Base-by-base conservation (phyloP, 345 rosid species). In the Gynandropsis gynandra region DNA sequence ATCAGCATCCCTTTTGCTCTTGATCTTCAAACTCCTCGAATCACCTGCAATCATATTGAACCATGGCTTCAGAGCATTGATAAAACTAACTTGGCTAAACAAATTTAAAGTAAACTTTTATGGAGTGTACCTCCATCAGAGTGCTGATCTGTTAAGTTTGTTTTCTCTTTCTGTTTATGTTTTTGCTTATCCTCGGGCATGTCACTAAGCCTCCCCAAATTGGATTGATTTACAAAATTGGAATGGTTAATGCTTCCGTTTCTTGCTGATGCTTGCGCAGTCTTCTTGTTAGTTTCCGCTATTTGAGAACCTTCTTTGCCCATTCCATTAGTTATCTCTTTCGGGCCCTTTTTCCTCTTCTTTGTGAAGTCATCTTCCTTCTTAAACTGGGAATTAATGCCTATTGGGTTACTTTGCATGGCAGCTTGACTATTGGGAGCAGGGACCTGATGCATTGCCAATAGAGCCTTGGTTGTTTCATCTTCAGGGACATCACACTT, bases 381-480 rank as follows among this genome's bases (percentile, higher is more conserved):
- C 16, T 52, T 58, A 39, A 58, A 21, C 64, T 9, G 60, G 47
- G 56, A 50, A 31, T 59, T 66, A 40, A 9, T 34, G 41, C 56
- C 65, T 59, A 55, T 34, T 39, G 37, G 65, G 59, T 72, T 88
- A 56, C 64, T 56, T 39, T 56, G 82, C 54, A 63, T 54, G 36
- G 58, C 44, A 61, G 56, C 67, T 64, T 74, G 85, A 64, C 63
- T 64, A 45, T 74, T 72, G 34, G 67, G 74, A 56, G 44, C 57
- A 18, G 78, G 80, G 55, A 40, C 64, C 41, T 63, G 79, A 64
- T 41, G 63, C 75, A 56, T 52, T 18, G 75, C 84, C 18, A 64
- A 45, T 40, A 77, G 63, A 39, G 98, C 95, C 56, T 61, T 74
- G 8, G 79, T 85, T 14, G 97, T 88, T 68, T 88, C 92, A 45